Evolutionary conservation across 2,329 filamentous ascomycete species (phyloP), one percentile per base, ranked within the genome.

Genomic region (Ramularia endophylla): DNA sequence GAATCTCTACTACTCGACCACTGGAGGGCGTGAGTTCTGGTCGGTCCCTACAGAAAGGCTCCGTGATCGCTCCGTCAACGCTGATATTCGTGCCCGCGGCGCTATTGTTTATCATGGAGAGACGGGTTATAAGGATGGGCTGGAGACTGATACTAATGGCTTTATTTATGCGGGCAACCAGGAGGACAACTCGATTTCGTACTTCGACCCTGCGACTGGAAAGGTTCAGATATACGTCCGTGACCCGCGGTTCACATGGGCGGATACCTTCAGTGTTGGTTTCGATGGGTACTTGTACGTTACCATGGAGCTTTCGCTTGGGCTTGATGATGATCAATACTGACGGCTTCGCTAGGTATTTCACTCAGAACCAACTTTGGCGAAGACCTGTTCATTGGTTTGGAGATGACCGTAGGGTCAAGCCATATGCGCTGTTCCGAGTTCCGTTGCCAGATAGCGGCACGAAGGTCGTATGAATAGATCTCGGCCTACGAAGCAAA

Each of bases 361-460:
- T 74, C 47, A 77, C 71, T n/a, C 66, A 67, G 27, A 76, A 76
- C 41, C 72, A 75, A 58, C 58, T 75, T 13, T 60, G 57, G 3
- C 63, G 66, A 22, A 53, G 56, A 3, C 47, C 58, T 19, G 49
- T 48, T 2, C 64, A 63, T 39, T 66, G 64, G 29, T 64, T 66
- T 1, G 69, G 69, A 1, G 66, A 58, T 4, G 69, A 73, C 42
- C 51, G 65, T 34, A 58, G 67, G 30, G 55, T 62, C 37, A 63
- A 63, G 47, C 69, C 70, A 5, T 72, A 67, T 54, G 61, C 60
- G 15, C 50, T 72, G 22, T 69, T 65, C 40, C 58, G 67, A 19
- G 65, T 61, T 18, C 59, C 61, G 51, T 47, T 71, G 44, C 66
- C 66, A 1, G 59, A 62, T 6, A 64, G 65, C 39, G 69, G 62